Percentiles rank a stretch among this genome's conserved stretches.
Conservation (phyloP, 345 rosid species). For the Salix dunnii region DNA sequence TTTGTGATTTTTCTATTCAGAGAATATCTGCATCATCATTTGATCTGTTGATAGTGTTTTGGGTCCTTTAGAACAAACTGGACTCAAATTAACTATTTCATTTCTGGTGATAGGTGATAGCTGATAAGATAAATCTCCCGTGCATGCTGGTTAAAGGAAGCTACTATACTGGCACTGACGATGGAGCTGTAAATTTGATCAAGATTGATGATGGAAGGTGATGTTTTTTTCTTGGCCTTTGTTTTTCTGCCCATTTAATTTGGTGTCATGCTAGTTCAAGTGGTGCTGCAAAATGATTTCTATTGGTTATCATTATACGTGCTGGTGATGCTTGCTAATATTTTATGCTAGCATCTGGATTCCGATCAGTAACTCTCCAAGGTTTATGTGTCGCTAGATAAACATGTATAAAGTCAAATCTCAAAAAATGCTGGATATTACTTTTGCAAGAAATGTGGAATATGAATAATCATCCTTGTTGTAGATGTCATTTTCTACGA, state of each 20-base stretch:
- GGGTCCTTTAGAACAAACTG: slow-evolving; percentile 5
- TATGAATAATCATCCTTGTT: neutral
- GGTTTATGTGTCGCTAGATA: neutral
- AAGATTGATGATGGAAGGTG: slow-evolving; percentile 72
- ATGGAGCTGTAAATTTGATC: slow-evolving; percentile 88
- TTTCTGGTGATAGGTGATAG: slow-evolving; percentile 62
- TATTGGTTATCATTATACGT: neutral
- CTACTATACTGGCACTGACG: slow-evolving; percentile 96
- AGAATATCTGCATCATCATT: neutral
- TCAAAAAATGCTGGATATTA: neutral
- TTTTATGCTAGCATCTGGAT: neutral
- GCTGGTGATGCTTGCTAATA: neutral
- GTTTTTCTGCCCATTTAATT: neutral
- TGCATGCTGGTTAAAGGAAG: slow-evolving; percentile 94
- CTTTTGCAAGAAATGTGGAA: neutral
- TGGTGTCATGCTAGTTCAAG: neutral
- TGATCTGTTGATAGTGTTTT: neutral
- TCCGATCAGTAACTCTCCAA: neutral
- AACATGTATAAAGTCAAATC: neutral
- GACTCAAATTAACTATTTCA: slow-evolving; percentile 23
- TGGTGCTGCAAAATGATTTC: neutral
- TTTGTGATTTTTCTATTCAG: neutral
- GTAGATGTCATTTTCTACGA: slow-evolving; percentile 1
- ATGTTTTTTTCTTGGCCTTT: neutral
- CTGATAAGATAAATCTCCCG: slow-evolving; percentile 83